Base-by-base conservation (phyloP, 805 yeast species). In the Vanderwaltozyma polyspora region DNA sequence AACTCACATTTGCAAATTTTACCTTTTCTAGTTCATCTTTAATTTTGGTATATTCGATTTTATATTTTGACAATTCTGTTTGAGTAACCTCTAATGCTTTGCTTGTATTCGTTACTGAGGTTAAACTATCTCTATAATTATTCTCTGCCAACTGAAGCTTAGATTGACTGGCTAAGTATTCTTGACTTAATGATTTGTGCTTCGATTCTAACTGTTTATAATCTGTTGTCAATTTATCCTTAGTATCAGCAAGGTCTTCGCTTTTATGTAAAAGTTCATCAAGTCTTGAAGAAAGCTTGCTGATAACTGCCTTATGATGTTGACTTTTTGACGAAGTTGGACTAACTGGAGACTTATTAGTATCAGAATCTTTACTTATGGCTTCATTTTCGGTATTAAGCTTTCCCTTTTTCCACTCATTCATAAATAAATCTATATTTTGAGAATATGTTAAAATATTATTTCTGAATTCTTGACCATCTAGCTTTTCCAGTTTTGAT, bases 21-120 rank as follows among this genome's bases (percentile, higher is more conserved):
- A 80, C 62, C 42, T 81, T 87, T 39, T 81, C 83, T 35, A 81
- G 58, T 54, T 86, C 89, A 35, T 67, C 69, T 39, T 66, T 62
- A 35, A 85, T 63, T 42, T 68, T 68, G 31, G 67, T 72, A 38
- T 75, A 70, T 14, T 64, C 46, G 11, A 68, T 74, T 46, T 71
- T 78, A 51, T 73, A 76, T 51, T 67, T 73, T 22, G 67, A 66
- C 39, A 79, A 60, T 55, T 86, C 95, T 30, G 68, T 72, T 47
- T 85, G 85, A 7, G 89, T 78, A 43, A 77, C 50, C 31, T 73
- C 73, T 36, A 86, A 66, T 0, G 95, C 94, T 41, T 70, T 72
- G 36, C 79, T 77, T 11, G 89, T 76, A 52, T 77, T 83, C 45
- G 73, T 74, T 22, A 83, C 78, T 17, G 84, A 74, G 41, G 73